Evolutionary conservation across 192 early-diverging fungal species (phyloP).

Genomic region (Podila epicladia): DNA sequence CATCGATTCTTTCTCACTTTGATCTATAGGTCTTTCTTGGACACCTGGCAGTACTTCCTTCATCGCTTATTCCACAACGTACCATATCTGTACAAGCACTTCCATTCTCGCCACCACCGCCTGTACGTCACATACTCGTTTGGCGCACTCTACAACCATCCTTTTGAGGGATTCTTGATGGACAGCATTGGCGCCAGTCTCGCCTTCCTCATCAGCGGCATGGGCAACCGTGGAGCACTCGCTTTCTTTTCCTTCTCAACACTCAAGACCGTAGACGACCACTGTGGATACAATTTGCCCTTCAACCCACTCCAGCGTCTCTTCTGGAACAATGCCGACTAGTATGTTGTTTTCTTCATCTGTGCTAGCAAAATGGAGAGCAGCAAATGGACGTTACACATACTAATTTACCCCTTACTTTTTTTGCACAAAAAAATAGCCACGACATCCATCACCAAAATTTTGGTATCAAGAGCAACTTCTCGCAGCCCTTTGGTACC

Average conservation of each 20-base stretch:
- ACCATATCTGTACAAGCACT: slow-evolving; percentile 74
- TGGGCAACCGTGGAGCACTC: slow-evolving; percentile 74
- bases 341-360: slow-evolving; percentile 66
- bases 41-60: slow-evolving; percentile 74
- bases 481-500: slow-evolving; percentile 81
- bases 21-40: slow-evolving; percentile 55
- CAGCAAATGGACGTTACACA: background rate
- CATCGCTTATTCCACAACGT: slow-evolving; percentile 78
- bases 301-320: slow-evolving; percentile 76
- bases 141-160: slow-evolving; percentile 88
- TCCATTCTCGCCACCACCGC: slow-evolving; percentile 82
- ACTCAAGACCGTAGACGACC: slow-evolving; percentile 86
- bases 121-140: slow-evolving; percentile 82
- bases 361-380: background rate
- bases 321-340: slow-evolving; percentile 77
- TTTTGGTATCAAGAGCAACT: slow-evolving; percentile 68
- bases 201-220: slow-evolving; percentile 68
- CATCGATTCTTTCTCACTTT: background rate
- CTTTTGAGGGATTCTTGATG: slow-evolving; percentile 79
- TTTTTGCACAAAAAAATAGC: slow-evolving; percentile 58
- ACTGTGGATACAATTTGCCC: slow-evolving; percentile 82
- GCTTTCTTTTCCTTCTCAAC: slow-evolving; percentile 80
- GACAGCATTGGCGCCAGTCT: slow-evolving; percentile 75
- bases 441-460: slow-evolving; percentile 69
- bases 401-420: background rate